A percentile compares a stretch with the other conserved stretches of the same genome.
Conservation (phyloP, 441 rosid species). For the Syzygium syzygioides region DNA sequence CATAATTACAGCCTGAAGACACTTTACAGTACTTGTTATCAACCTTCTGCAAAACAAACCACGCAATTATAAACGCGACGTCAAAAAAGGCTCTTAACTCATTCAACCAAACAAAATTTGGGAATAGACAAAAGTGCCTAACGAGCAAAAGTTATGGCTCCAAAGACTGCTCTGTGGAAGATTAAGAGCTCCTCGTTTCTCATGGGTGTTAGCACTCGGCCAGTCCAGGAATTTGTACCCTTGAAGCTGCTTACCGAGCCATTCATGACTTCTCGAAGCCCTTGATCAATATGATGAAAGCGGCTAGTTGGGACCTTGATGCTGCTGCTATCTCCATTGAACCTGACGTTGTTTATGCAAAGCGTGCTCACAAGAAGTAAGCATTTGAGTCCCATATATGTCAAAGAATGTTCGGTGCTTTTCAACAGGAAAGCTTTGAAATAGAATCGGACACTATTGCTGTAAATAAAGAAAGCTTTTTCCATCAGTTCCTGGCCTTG, state of each 20-base stretch:
- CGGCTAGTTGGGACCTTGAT: slow-evolving; percentile 98
- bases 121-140: not conserved
- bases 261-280: slow-evolving; percentile 93
- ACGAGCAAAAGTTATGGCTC: not conserved
- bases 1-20: not conserved
- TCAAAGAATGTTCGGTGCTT: slow-evolving; percentile 84
- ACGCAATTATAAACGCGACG: not conserved
- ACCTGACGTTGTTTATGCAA: slow-evolving; percentile 74
- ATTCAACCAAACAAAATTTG: not conserved
- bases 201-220: slow-evolving; percentile 23
- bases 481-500: slow-evolving; percentile 67
- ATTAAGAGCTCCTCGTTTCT: slow-evolving; percentile 4
- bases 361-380: slow-evolving; percentile 90
- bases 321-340: slow-evolving; percentile 90
- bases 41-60: not conserved
- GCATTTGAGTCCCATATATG: slow-evolving; percentile 94
- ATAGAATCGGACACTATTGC: slow-evolving; percentile 35
- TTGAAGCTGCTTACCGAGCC: slow-evolving; percentile 75
- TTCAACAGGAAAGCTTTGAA: slow-evolving; percentile 67
- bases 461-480: slow-evolving; percentile 58
- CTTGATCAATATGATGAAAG: slow-evolving; percentile 95
- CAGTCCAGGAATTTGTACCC: slow-evolving; percentile 71
- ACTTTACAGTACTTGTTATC: not conserved
- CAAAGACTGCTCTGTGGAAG: not conserved
- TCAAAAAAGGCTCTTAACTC: not conserved